These are phyloP conservation scores for Artemisia annua DNA, from an alignment of 129 eudicot genomes.

Conservation along the genomic window DNA sequence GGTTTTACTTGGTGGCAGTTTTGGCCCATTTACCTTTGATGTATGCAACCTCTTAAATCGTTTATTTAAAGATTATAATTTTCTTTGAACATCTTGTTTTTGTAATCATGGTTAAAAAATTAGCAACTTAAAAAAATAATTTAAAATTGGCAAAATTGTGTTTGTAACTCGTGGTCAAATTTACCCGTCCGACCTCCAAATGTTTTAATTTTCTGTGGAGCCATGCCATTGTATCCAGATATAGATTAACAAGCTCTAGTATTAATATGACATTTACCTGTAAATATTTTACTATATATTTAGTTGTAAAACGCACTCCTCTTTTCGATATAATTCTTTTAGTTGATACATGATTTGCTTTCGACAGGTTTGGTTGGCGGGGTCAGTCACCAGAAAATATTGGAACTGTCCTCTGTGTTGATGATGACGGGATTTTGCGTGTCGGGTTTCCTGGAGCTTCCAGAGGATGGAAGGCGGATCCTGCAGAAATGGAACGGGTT, in stretches of 20 bases:
- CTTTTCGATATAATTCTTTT: neutral
- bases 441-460: constrained; percentile 99
- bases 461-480: constrained; percentile 99
- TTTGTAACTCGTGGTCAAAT: neutral
- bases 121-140: neutral
- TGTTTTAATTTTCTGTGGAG: neutral
- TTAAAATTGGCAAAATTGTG: too few relatives aligned
- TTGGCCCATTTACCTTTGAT: constrained; percentile 2
- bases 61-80: too few relatives aligned
- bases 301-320: constrained; percentile 8
- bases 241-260: constrained; percentile 4
- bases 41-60: too few relatives aligned
- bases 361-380: constrained; percentile 84
- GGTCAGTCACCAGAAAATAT: constrained; percentile 86
- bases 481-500: constrained; percentile 99
- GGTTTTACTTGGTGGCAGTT: neutral
- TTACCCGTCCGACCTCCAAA: neutral
- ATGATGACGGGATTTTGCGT: constrained; percentile 96
- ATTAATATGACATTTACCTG: neutral
- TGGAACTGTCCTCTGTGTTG: constrained; percentile 97
- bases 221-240: neutral
- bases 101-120: neutral
- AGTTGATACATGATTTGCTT: constrained; percentile 13
- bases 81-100: neutral
- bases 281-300: neutral